A percentile compares a stretch with the other conserved stretches of the same genome.
Conservation (phyloP, 495 filamentous ascomycete species). For the Hamigera avellanea region DNA sequence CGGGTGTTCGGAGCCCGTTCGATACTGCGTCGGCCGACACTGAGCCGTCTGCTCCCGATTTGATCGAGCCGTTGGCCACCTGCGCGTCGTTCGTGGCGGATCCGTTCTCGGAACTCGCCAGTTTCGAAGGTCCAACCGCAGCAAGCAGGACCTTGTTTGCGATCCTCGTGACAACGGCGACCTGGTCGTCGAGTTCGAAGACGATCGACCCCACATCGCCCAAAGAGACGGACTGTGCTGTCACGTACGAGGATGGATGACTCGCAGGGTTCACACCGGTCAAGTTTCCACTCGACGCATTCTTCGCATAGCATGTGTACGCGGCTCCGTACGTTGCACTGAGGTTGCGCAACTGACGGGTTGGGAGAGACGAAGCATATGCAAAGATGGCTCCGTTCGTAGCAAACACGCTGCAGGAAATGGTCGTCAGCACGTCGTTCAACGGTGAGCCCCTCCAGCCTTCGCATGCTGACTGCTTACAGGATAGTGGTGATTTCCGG, state of each 20-base stretch:
- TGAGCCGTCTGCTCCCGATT: not conserved
- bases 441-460: not conserved
- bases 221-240: conserved; percentile 34
- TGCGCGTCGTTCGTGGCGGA: conserved; percentile 5
- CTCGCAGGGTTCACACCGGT: conserved; percentile 37
- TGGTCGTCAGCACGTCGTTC: not conserved
- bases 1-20: conserved; percentile 2
- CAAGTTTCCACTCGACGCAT: conserved; percentile 32
- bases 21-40: not conserved
- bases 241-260: conserved; percentile 37
- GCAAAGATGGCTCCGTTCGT: conserved; percentile 39
- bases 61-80: not conserved
- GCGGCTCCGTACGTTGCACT: conserved; percentile 38
- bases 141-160: conserved; percentile 36
- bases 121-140: conserved; percentile 29
- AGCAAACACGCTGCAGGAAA: conserved; percentile 23
- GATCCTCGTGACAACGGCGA: conserved; percentile 34
- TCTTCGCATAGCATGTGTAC: conserved; percentile 37
- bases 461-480: conserved; percentile 13
- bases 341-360: conserved; percentile 33
- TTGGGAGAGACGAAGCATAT: conserved; percentile 29
- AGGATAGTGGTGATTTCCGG: conserved; percentile 38
- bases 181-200: conserved; percentile 34
- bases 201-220: conserved; percentile 40
- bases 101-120: conserved; percentile 5